Percentiles rank a stretch among this genome's conserved stretches.
These are phyloP conservation scores for Penicillium odoratum DNA, from an alignment of 495 filamentous ascomycete species.

Conservation along the genomic window DNA sequence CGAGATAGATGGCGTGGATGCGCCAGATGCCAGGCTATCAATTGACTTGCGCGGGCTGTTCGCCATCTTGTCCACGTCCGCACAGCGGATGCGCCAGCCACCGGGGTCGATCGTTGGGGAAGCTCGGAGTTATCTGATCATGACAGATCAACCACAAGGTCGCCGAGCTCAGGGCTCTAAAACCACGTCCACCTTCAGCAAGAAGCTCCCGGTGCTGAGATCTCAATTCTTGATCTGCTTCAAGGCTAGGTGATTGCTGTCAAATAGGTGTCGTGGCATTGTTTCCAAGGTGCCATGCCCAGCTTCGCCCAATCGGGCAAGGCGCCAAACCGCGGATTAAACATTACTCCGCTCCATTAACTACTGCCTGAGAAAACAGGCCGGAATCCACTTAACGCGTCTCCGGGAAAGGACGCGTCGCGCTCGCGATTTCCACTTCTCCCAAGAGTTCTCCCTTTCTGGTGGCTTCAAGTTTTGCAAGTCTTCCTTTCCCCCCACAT, in stretches of 20 bases:
- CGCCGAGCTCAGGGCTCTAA: constrained; percentile 1
- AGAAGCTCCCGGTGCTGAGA: neutral
- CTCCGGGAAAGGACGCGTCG: constrained; percentile 28
- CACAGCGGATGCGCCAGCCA: constrained; percentile 41
- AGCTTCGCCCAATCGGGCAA: constrained; percentile 39
- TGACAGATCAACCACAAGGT: constrained; percentile 31
- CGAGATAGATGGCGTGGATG: constrained; percentile 51
- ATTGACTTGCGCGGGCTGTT: constrained; percentile 66
- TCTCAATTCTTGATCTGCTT: neutral
- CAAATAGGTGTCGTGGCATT: constrained; percentile 25
- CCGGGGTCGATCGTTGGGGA: constrained; percentile 33
- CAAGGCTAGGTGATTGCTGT: neutral
- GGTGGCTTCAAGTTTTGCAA: constrained; percentile 1
- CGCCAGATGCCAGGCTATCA: constrained; percentile 59
- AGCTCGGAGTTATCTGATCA: constrained; percentile 42
- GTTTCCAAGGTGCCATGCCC: constrained; percentile 25
- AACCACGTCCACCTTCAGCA: neutral
- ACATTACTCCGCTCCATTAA: neutral
- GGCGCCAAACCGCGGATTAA: neutral
- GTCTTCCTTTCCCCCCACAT: constrained; percentile 18
- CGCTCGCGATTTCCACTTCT: constrained; percentile 1
- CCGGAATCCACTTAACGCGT: constrained; percentile 50
- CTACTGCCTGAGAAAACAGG: constrained; percentile 20
- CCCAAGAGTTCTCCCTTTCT: constrained; percentile 32
- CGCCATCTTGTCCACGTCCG: constrained; percentile 58